Conservation (phyloP, 371 early-diverging fungal genomes). For the Mucor indicus region DNA sequence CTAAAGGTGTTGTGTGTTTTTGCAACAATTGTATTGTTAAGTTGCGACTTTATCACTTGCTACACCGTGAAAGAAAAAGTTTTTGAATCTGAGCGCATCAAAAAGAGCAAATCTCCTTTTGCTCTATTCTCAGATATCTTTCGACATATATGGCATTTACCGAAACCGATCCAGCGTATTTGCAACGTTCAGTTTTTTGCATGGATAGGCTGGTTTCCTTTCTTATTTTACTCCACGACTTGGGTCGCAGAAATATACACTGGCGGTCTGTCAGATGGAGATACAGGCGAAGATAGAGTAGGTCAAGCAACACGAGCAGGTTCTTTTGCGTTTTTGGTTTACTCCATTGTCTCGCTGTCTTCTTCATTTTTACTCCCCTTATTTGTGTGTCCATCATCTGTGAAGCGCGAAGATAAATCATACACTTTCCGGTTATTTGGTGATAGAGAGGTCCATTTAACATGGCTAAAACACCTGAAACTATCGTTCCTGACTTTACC, state of each 20-base stretch:
- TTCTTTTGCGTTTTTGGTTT: slow-evolving; percentile 78
- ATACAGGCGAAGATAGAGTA: slow-evolving; percentile 42
- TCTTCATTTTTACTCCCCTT: slow-evolving; percentile 74
- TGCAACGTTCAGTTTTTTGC: slow-evolving; percentile 90
- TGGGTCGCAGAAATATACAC: slow-evolving; percentile 72
- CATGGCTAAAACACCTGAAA: slow-evolving; percentile 17
- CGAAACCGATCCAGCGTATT: slow-evolving; percentile 67
- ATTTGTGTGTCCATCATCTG: slow-evolving; percentile 26
- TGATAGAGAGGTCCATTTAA: slow-evolving; percentile 8
- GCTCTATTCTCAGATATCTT: slow-evolving; percentile 33
- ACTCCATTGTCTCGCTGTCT: slow-evolving; percentile 71
- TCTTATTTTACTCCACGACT: slow-evolving; percentile 86
- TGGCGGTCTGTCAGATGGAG: slow-evolving; percentile 16
- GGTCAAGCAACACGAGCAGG: slow-evolving; percentile 81
- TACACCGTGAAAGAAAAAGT: slow-evolving; percentile 56
- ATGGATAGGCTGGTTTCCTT: slow-evolving; percentile 97
- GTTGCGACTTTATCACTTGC: slow-evolving; percentile 69
- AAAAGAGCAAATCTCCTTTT: slow-evolving; percentile 20
- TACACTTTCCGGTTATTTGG: slow-evolving; percentile 1
- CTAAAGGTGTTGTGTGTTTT: slow-evolving; percentile 78
- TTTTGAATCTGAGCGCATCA: slow-evolving; percentile 8
- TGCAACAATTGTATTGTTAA: slow-evolving; percentile 62
- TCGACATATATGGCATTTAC: slow-evolving; percentile 56
- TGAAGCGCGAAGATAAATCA: not conserved
- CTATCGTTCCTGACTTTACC: slow-evolving; percentile 51